These are phyloP conservation scores for Penicillium canariense DNA, from an alignment of 495 filamentous ascomycete species.

Conservation along the genomic window DNA sequence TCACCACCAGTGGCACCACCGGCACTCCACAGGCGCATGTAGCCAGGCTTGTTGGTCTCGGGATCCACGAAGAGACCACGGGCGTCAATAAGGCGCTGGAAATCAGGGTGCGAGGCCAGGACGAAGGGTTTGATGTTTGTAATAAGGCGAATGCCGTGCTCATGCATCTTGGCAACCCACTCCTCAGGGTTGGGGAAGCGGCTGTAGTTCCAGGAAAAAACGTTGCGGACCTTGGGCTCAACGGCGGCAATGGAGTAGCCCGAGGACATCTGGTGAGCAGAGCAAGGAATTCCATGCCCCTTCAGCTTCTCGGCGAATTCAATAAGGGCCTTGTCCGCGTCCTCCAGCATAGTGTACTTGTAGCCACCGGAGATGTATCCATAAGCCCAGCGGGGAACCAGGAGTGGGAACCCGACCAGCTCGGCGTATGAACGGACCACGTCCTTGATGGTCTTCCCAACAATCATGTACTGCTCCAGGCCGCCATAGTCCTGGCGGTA, in stretches of 20 bases:
- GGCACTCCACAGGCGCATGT: conserved; percentile 64
- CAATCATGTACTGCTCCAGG: conserved; percentile 65
- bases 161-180: conserved; percentile 59
- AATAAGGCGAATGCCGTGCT: conserved; percentile 59
- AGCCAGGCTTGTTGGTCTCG: conserved; percentile 48
- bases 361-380: conserved; percentile 68
- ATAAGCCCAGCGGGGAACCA: conserved; percentile 66
- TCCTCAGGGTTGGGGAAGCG: conserved; percentile 64
- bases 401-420: conserved; percentile 60
- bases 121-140: conserved; percentile 74
- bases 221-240: conserved; percentile 64
- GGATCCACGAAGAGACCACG: conserved; percentile 62
- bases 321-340: conserved; percentile 55
- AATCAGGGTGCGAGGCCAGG: conserved; percentile 61
- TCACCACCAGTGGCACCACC: conserved; percentile 66
- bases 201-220: conserved; percentile 68
- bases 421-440: conserved; percentile 63
- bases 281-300: conserved; percentile 65
- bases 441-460: conserved; percentile 62
- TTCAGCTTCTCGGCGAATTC: conserved; percentile 59
- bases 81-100: conserved; percentile 49
- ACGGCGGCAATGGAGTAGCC: conserved; percentile 67
- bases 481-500: conserved; percentile 69
- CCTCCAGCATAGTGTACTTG: conserved; percentile 65
- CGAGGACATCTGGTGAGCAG: conserved; percentile 68